These are phyloP conservation scores for Styphnolobium japonicum DNA, from an alignment of 306 rosid species.

Conservation along the genomic window DNA sequence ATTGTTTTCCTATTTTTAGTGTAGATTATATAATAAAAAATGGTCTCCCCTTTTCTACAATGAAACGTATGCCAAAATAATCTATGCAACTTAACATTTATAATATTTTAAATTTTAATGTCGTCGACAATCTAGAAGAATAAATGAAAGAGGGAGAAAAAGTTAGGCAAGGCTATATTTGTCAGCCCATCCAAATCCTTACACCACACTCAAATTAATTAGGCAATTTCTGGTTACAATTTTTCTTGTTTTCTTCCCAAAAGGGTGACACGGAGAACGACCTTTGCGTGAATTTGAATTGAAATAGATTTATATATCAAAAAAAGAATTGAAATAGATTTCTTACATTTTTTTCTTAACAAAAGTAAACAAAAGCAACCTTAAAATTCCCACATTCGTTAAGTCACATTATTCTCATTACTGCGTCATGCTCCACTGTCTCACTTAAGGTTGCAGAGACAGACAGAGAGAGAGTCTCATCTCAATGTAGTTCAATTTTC, in stretches of 20 bases:
- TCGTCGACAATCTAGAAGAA: too few species aligned
- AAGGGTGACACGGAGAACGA: conserved; percentile 25
- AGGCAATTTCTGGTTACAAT: conserved; percentile 14
- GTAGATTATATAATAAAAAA: too few species aligned
- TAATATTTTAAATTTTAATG: too few species aligned
- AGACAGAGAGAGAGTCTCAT: conserved; percentile 31
- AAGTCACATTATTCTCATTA: conserved; percentile 19
- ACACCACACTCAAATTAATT: conserved; percentile 40
- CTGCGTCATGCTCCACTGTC: conserved; percentile 49
- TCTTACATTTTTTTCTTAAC: conserved; percentile 11
- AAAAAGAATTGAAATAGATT: conserved; percentile 29
- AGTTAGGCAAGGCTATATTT: conserved; percentile 26
- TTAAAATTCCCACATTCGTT: background rate
- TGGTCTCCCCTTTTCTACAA: too few species aligned
- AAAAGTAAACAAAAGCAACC: background rate
- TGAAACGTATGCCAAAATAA: too few species aligned
- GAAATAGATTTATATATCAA: conserved; percentile 25
- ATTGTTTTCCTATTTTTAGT: too few species aligned
- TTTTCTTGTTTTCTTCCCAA: conserved; percentile 31
- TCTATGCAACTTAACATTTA: too few species aligned
- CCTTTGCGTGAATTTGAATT: conserved; percentile 45
- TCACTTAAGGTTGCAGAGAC: conserved; percentile 52
- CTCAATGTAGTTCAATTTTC: conserved; percentile 39
- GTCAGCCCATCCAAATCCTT: conserved; percentile 32
- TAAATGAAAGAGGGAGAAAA: background rate